Evolutionary conservation across 23 red algal species (phyloP).

Genomic region (Gracilariopsis chorda): DNA sequence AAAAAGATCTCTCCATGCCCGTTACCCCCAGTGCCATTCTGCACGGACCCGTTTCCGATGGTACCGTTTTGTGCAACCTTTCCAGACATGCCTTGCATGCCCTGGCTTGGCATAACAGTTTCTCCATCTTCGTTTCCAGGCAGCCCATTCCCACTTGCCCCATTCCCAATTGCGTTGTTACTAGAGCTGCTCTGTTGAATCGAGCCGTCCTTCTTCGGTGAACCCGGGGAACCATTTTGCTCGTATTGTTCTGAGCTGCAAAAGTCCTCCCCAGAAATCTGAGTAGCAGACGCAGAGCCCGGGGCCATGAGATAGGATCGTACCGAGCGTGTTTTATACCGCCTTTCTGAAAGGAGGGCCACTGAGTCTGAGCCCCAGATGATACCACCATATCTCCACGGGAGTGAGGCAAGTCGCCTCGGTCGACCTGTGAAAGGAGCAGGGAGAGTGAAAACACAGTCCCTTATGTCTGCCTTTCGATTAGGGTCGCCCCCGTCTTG

Average conservation of each 20-base stretch:
- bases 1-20: not conserved
- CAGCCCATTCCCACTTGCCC: not conserved
- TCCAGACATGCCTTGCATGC: not conserved
- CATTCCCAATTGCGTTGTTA: not conserved
- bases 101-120: not conserved
- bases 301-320: constrained; percentile 72
- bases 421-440: constrained; percentile 77
- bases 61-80: not conserved
- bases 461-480: constrained; percentile 61
- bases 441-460: constrained; percentile 69
- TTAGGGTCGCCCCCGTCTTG: constrained; percentile 92
- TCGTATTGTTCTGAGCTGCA: not conserved
- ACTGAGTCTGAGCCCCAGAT: constrained; percentile 79
- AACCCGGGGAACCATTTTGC: not conserved
- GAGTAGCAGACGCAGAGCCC: not conserved
- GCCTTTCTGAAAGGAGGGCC: constrained; percentile 80
- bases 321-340: constrained; percentile 86
- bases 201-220: not conserved
- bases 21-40: not conserved
- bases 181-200: not conserved
- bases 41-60: not conserved
- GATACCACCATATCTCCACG: constrained; percentile 76
- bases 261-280: not conserved
- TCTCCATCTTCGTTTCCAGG: not conserved
- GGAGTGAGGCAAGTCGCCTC: constrained; percentile 50